Base-by-base conservation (phyloP, 805 yeast genomes). In the Candida ovalis region DNA sequence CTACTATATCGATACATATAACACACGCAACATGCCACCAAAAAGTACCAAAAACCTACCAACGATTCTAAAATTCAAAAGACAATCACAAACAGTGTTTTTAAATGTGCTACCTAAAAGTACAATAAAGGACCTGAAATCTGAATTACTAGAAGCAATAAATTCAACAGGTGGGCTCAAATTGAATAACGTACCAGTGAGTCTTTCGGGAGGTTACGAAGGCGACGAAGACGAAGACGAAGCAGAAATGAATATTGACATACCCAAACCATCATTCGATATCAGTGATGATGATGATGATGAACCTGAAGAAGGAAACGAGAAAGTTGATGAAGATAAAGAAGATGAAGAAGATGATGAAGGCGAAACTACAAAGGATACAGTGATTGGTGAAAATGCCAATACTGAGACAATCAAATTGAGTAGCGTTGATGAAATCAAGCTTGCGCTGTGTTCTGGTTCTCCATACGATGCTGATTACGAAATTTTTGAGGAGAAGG, bases 121-220 rank as follows among this genome's bases (percentile, higher is more conserved):
- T 2, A 61, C 63, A 3, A 48, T 62, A 10, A 41, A 45, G 1
- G 63, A 57, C 2, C 46, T 72, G 19, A 67, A 68, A 44, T 46
- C 50, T 3, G 46, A 59, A 18, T 63, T 81, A 22, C 61, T 63
- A 1, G 55, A 59, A 5, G 70, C 74, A 23, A 70, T 81, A 23
- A 71, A 73, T 47, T 52, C 63, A 2, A 68, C 79, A 0, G 85
- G 85, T 1, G 85, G 85, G 0, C 57, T 76, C 33, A 54, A 47
- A n/a, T 46, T 57, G 3, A 55, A 62, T 30, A 60, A 57, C 37
- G 46, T 45, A 3, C 59, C 73, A 1, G 60, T 30, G 5, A 6
- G 35, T 12, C 35, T 30, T 15, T 30, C 53, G 3, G 62, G n/a
- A 7, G 28, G 13, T 12, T 15, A 17, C n/a, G 8, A 8, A 2